phyloP scores from a whole-genome alignment of 1,284 basidiomycete genomes.

The Ceratobasidium papillatum region DNA sequence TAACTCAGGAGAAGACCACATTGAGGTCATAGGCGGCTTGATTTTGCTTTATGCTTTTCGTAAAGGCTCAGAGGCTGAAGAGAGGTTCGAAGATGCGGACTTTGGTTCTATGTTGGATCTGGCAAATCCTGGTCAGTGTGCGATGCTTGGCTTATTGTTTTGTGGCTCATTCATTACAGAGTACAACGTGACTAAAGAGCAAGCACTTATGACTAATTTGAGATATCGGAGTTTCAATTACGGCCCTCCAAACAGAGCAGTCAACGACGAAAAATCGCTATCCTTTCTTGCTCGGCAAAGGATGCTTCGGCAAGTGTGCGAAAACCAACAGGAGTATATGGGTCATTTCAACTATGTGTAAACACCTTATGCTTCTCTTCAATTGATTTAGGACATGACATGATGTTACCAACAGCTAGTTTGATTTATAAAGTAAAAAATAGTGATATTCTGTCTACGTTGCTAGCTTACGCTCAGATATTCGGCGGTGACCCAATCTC shows the following conservation, averaged over 20 bases:
- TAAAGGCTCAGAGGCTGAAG: neutral
- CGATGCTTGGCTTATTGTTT: too few relatives aligned
- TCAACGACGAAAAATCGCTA: neutral
- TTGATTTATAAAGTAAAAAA: too few relatives aligned
- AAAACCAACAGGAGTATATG: too few relatives aligned
- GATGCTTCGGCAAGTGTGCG: neutral
- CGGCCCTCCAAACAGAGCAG: neutral
- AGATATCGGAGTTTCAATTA: neutral
- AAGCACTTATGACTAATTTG: neutral
- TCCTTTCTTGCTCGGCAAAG: constrained; percentile 1
- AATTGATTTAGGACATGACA: neutral
- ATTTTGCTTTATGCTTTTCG: neutral
- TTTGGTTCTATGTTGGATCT: neutral
- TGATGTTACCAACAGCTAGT: too few relatives aligned
- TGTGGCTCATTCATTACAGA: neutral
- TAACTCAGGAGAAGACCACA: neutral
- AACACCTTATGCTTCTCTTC: too few relatives aligned
- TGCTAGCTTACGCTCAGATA: neutral
- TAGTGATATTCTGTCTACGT: neutral
- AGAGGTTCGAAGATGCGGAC: neutral
- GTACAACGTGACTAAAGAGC: neutral
- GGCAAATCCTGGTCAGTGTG: neutral
- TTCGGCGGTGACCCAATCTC: neutral
- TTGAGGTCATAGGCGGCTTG: neutral
- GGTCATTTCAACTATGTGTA: too few relatives aligned